Evolutionary conservation across 2,329 filamentous ascomycete genomes (phyloP).

Genomic region (Pezicula rhizophila): DNA sequence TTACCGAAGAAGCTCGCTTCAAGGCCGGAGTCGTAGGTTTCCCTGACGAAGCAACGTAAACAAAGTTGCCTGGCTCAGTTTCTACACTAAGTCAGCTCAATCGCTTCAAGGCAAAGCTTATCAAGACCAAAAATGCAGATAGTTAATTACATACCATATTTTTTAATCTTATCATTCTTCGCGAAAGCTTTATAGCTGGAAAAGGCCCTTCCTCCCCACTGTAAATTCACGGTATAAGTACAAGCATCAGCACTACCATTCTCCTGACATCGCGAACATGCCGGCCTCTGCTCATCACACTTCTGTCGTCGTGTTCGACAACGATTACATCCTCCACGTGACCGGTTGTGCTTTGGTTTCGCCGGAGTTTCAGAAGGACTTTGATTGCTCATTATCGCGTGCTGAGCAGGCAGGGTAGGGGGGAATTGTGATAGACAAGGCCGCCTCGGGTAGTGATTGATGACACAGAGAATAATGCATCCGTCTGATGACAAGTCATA

Average conservation of each 20-base stretch:
- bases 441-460: no score
- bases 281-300: conserved; percentile 6
- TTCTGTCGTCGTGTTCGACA: conserved; percentile 6
- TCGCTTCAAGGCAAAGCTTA: background rate
- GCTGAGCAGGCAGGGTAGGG: background rate
- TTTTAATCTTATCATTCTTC: background rate
- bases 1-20: background rate
- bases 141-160: background rate
- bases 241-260: background rate
- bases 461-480: no score
- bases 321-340: conserved; percentile 5
- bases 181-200: background rate
- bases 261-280: background rate
- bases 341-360: conserved; percentile 4
- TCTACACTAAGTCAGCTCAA: background rate
- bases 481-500: no score
- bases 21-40: background rate
- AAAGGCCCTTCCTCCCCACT: background rate
- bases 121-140: no score
- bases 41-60: conserved; percentile 1
- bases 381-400: background rate
- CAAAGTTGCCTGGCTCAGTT: background rate
- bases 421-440: no score
- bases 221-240: background rate
- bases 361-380: background rate